phyloP scores from a whole-genome alignment of 2,329 filamentous ascomycete species.

The Metarhizium sp. region DNA sequence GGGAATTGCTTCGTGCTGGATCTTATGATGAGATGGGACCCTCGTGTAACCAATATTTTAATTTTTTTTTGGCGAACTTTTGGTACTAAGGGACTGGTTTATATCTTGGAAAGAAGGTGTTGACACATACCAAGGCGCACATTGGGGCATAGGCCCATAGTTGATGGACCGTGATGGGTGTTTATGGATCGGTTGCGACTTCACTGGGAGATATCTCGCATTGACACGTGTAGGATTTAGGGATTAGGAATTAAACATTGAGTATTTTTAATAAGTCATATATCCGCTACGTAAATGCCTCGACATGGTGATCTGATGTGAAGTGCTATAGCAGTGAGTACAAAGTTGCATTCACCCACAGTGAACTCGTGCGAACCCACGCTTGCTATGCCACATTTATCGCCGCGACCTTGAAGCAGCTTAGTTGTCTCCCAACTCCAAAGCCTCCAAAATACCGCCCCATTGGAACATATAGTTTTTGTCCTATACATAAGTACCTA shows the following conservation, averaged over 20 bases:
- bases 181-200: too few relatives aligned
- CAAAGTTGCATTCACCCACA: not conserved
- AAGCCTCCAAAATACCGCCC: not conserved
- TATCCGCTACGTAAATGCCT: not conserved
- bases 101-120: not conserved
- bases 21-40: not conserved
- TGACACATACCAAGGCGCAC: not conserved
- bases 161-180: not conserved
- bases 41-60: too few relatives aligned
- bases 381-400: not conserved
- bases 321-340: not conserved
- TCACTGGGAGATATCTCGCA: not conserved
- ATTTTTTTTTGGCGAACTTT: too few relatives aligned
- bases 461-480: not conserved
- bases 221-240: not conserved
- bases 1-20: not conserved
- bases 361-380: not conserved
- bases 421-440: too few relatives aligned
- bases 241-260: not conserved
- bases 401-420: not conserved
- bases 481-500: constrained; percentile 14
- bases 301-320: not conserved
- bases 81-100: not conserved
- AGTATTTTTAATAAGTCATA: not conserved
- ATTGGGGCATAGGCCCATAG: not conserved